Evolutionary conservation across 2,329 filamentous ascomycete species (phyloP).

Genomic region (Ophiosphaerella narmari): DNA sequence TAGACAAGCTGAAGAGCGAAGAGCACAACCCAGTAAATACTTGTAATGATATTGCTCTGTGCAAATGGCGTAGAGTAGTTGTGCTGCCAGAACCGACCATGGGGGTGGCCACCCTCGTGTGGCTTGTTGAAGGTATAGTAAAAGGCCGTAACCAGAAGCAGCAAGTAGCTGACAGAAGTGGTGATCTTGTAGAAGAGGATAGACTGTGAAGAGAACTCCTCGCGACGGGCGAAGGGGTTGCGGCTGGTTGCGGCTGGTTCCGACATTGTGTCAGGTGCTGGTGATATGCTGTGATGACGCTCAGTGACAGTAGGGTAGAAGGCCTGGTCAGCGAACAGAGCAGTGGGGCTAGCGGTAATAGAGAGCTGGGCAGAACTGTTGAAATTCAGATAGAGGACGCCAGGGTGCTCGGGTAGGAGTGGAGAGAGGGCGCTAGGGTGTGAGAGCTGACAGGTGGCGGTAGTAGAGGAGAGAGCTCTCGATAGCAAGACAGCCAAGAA

Average conservation of each 20-base stretch:
- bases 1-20: constrained; percentile 78
- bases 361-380: no score
- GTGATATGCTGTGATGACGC: no score
- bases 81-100: constrained; percentile 73
- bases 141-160: constrained; percentile 72
- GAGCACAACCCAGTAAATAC: constrained; percentile 79
- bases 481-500: no score
- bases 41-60: constrained; percentile 65
- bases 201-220: constrained; percentile 64
- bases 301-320: no score
- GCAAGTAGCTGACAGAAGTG: constrained; percentile 73
- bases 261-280: constrained; percentile 9
- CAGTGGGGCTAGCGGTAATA: no score
- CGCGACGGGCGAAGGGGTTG: constrained; percentile 77
- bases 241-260: constrained; percentile 29
- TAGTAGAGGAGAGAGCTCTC: no score
- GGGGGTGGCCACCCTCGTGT: constrained; percentile 60
- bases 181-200: constrained; percentile 77
- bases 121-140: constrained; percentile 74
- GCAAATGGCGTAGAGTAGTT: constrained; percentile 77
- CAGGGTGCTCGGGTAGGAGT: no score
- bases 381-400: no score
- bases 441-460: no score
- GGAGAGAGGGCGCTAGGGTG: no score
- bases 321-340: no score